Evolutionary conservation across 306 rosid species (phyloP).

Genomic region (Quercus wislizeni): DNA sequence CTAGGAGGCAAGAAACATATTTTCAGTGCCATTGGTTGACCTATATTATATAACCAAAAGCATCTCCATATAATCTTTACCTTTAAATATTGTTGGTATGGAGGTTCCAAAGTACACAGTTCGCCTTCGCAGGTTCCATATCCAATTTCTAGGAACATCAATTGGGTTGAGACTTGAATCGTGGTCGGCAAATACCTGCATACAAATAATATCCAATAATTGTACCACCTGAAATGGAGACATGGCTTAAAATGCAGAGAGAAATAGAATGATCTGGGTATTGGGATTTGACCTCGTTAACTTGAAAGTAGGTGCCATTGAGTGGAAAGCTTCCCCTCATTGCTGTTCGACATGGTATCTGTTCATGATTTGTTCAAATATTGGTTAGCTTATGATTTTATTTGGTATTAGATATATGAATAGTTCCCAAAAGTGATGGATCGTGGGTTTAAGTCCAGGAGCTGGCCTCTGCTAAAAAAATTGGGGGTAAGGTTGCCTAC

Average conservation of each 20-base stretch:
- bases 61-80: conserved; percentile 30
- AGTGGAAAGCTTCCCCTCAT: conserved; percentile 95
- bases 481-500: no score
- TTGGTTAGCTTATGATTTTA: conserved; percentile 20
- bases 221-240: conserved; percentile 20
- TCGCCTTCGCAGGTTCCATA: conserved; percentile 57
- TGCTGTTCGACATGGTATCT: conserved; percentile 97
- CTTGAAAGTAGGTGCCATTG: conserved; percentile 96
- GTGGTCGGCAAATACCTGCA: conserved; percentile 65
- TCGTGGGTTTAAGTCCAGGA: no score
- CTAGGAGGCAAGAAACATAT: conserved; percentile 43
- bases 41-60: background rate
- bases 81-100: conserved; percentile 64
- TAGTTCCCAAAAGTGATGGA: background rate
- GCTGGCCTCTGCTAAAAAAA: no score
- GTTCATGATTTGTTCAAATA: conserved; percentile 30
- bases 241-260: conserved; percentile 12
- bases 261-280: background rate
- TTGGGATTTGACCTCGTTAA: conserved; percentile 69
- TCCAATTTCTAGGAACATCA: conserved; percentile 58
- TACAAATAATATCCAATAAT: conserved; percentile 4
- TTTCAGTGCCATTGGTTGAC: conserved; percentile 13
- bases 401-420: background rate
- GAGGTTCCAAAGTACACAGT: conserved; percentile 72
- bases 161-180: conserved; percentile 54